Evolutionary conservation across 2,329 filamentous ascomycete species (phyloP), one percentile per base, ranked within the genome.

Genomic region (Zymoseptoria tritici): DNA sequence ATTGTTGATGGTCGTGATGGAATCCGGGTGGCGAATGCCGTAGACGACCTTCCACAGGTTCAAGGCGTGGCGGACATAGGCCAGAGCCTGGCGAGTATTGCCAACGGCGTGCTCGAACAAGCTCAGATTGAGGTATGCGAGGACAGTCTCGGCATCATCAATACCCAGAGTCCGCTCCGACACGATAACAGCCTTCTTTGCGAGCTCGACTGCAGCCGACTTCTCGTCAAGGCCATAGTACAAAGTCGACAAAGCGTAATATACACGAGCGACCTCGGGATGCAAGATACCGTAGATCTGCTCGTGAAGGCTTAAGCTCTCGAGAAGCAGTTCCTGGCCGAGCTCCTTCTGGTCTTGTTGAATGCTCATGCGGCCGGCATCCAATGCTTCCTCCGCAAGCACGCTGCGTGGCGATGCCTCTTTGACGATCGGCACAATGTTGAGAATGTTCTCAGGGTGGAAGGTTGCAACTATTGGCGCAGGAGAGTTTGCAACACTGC

Each of bases 161-260:
- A 99, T 83, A 71, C 94, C 94, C 29, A 97, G 82, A 0, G 94
- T 99, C 57, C 94, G 85, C 80, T 99, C 94, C 1, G 92, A 89
- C 50, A 99, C 92, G 62, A 99, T 93, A 66, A 96, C 92, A 22
- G 94, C 92, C 79, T 99, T 99, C 72, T 91, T 90, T 19, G 94
- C 92, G 64, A 99, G 84, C 76, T 99, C 94, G 22, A 97, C 89
- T 22, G 94, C 94, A 9, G 91, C 90, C 46, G 92, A 90, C 81
- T 97, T 97, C 79, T 99, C 94, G 57, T 97, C 94, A n/a, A 96
- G 84, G 74, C 95, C 90, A 76, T 95, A 97, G 79, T 97, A 97
- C 58, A 97, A 83, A 81, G 96, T 96, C 2, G 94, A 96, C 52
- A 99, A 78, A 56, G 89, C 91, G 76, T 96, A 93, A 80, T 99